Evolutionary conservation across 305 asterid species (phyloP).

Genomic region (Solanum hybrid): DNA sequence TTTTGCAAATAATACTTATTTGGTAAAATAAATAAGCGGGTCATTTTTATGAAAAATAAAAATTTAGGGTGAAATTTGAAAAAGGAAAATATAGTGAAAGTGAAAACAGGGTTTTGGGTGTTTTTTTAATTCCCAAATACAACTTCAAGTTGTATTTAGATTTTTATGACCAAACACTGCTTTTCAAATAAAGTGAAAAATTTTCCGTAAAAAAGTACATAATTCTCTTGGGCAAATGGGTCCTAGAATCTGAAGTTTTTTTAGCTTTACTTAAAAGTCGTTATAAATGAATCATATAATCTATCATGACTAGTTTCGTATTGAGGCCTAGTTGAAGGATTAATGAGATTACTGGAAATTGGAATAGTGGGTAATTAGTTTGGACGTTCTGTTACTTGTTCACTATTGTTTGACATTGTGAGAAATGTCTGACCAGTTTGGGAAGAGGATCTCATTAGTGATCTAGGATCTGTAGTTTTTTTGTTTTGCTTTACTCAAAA

Average conservation of each 20-base stretch:
- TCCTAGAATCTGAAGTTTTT: neutral
- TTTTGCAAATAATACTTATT: neutral
- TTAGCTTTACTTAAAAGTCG: neutral
- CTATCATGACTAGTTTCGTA: neutral
- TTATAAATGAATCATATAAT: neutral
- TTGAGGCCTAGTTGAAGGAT: neutral
- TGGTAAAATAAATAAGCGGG: neutral
- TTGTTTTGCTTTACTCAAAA: neutral
- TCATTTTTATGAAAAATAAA: neutral
- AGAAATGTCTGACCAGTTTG: neutral
- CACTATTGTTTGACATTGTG: neutral
- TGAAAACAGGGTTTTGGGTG: neutral
- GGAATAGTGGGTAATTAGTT: neutral
- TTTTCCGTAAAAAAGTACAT: neutral
- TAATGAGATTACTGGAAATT: neutral
- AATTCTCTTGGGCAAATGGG: neutral
- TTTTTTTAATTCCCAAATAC: neutral
- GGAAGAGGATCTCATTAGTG: neutral
- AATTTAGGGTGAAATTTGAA: neutral
- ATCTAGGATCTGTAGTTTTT: neutral
- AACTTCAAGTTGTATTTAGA: neutral
- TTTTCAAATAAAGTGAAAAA: neutral
- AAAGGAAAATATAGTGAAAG: neutral
- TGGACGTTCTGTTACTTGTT: neutral
- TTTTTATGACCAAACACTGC: neutral